A percentile compares a stretch with the other conserved stretches of the same genome.
Conservation (phyloP, 176 grass and related monocot species). For the Carex cristatella region DNA sequence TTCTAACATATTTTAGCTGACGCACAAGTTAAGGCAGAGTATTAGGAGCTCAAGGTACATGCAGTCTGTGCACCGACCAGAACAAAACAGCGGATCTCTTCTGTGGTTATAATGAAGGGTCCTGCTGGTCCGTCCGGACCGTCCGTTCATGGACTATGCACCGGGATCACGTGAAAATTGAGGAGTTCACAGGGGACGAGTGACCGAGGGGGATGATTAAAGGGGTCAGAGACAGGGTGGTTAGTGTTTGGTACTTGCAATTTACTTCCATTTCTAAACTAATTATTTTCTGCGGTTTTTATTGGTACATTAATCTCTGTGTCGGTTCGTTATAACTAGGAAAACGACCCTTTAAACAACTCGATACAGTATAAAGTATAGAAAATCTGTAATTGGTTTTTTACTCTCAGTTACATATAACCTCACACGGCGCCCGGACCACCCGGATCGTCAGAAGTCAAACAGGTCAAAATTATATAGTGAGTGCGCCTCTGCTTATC, state of each 20-base stretch:
- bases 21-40: background rate
- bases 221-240: background rate
- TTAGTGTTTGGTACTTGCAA: constrained; percentile 27
- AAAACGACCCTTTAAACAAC: background rate
- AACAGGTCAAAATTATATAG: background rate
- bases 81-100: background rate
- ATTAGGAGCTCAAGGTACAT: background rate
- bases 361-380: background rate
- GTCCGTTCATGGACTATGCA: background rate
- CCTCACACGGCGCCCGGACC: background rate
- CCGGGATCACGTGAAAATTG: background rate
- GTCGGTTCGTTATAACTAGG: background rate
- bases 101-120: background rate
- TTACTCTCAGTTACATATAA: background rate
- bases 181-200: background rate
- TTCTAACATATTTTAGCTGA: background rate
- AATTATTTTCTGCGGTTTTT: background rate
- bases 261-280: background rate
- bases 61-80: background rate
- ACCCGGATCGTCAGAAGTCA: constrained; percentile 9
- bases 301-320: background rate
- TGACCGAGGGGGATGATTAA: background rate
- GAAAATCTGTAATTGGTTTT: background rate
- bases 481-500: background rate
- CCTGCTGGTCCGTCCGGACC: background rate